These are phyloP conservation scores for Saturnispora diversa DNA, from an alignment of 805 yeast species.

Conservation along the genomic window DNA sequence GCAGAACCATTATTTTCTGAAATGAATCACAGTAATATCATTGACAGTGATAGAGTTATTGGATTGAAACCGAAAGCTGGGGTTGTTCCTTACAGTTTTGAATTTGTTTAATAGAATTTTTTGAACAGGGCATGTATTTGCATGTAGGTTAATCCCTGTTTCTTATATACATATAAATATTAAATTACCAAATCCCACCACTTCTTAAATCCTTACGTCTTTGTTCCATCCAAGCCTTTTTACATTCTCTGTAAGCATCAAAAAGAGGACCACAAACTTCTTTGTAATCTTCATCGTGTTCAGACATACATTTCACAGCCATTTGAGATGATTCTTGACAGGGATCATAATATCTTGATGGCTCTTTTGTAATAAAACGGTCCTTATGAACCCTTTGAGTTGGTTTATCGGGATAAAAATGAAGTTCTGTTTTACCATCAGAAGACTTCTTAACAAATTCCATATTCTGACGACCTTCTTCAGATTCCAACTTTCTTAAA, in stretches of 20 bases:
- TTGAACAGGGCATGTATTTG: neutral
- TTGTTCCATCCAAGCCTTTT: constrained; percentile 55
- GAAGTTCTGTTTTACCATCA: constrained; percentile 41
- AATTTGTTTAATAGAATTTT: constrained; percentile 3
- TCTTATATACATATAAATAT: neutral
- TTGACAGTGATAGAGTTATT: constrained; percentile 1
- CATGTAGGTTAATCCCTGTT: neutral
- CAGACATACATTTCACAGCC: constrained; percentile 75
- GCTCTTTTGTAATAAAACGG: constrained; percentile 63
- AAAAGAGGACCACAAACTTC: constrained; percentile 71
- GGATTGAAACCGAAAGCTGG: neutral
- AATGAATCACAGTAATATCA: neutral
- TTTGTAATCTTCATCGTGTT: constrained; percentile 62
- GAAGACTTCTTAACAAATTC: constrained; percentile 37
- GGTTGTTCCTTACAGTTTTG: constrained; percentile 2
- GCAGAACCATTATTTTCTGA: constrained; percentile 1
- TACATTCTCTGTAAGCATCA: constrained; percentile 89
- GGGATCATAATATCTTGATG: constrained; percentile 85
- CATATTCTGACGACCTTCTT: constrained; percentile 32
- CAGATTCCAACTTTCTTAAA: constrained; percentile 17
- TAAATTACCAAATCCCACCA: constrained; percentile 28
- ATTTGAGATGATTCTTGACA: constrained; percentile 85
- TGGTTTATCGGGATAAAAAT: constrained; percentile 85
- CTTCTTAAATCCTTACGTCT: constrained; percentile 23
- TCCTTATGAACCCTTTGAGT: constrained; percentile 59